Conservation (phyloP, 148 eudicot species). For the Rhododendron mucronatum region DNA sequence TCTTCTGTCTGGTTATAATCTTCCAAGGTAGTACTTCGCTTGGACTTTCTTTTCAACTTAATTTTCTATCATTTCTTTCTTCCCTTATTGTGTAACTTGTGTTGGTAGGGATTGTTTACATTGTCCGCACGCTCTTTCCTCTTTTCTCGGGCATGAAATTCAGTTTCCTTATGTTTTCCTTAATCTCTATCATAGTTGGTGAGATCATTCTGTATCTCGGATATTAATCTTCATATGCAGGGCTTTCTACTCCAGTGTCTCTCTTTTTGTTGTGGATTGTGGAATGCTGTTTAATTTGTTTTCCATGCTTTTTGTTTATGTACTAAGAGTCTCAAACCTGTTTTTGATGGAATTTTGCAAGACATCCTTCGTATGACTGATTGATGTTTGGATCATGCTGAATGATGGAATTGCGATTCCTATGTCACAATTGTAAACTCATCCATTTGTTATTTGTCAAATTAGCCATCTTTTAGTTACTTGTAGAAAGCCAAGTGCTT, state of each 20-base stretch:
- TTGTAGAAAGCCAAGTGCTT: not conserved
- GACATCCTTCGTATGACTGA: not conserved
- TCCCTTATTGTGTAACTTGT: not conserved
- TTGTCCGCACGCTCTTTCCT: not conserved
- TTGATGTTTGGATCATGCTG: not conserved
- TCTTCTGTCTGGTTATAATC: slow-evolving; percentile 63
- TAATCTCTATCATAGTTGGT: not conserved
- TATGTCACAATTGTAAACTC: not conserved
- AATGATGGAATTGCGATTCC: not conserved
- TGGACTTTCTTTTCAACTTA: not conserved
- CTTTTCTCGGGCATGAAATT: not conserved
- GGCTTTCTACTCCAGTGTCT: not conserved
- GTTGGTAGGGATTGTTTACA: not conserved
- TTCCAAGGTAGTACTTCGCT: slow-evolving; percentile 57
- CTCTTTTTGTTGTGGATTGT: not conserved
- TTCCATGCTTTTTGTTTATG: not conserved
- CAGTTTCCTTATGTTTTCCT: not conserved
- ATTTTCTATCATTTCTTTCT: not conserved
- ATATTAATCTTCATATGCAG: not conserved
- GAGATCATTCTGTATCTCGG: not conserved
- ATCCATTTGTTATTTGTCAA: not conserved
- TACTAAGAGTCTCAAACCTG: not conserved
- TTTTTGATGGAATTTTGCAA: not conserved
- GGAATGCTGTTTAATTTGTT: not conserved
- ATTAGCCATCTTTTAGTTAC: not conserved